phyloP scores from a whole-genome alignment of 2,329 filamentous ascomycete genomes.

The Fusarium sp. region DNA sequence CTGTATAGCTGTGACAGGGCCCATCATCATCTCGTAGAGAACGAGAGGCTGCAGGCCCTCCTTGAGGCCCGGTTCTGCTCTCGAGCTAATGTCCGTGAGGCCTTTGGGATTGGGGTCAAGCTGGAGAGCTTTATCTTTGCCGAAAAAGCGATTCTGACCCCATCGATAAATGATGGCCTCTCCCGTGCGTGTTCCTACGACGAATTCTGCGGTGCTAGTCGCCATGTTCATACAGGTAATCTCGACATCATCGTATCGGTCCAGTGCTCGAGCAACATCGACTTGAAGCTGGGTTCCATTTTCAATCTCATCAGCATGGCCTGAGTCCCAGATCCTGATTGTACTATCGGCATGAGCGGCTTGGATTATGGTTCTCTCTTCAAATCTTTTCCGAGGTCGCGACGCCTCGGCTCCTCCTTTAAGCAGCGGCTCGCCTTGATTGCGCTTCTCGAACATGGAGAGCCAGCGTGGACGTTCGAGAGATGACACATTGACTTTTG shows the following conservation, averaged over 20 bases:
- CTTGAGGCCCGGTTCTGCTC: conserved; percentile 76
- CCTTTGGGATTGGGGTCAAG: conserved; percentile 70
- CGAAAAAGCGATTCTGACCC: conserved; percentile 79
- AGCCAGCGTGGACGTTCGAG: conserved; percentile 86
- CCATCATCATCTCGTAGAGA: conserved; percentile 84
- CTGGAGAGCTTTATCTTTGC: conserved; percentile 62
- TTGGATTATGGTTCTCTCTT: conserved; percentile 83
- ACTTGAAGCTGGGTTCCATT: conserved; percentile 84
- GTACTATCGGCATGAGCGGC: conserved; percentile 91
- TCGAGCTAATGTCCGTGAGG: conserved; percentile 76
- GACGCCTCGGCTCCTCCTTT: conserved; percentile 79
- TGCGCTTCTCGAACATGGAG: conserved; percentile 84
- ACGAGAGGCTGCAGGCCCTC: conserved; percentile 83
- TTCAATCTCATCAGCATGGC: conserved; percentile 92
- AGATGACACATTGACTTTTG: conserved; percentile 73
- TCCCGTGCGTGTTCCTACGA: conserved; percentile 80
- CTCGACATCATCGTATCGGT: conserved; percentile 78
- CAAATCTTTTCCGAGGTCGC: conserved; percentile 77
- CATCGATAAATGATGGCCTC: conserved; percentile 89
- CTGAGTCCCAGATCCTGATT: conserved; percentile 90
- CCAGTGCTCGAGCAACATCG: conserved; percentile 83
- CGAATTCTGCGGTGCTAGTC: conserved; percentile 83
- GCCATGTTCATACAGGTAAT: conserved; percentile 83
- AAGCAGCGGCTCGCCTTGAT: conserved; percentile 79
- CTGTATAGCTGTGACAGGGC: conserved; percentile 78